Evolutionary conservation across 768 basidiomycete species (phyloP), one percentile per base, ranked within the genome.

Genomic region (Lactifluus pinguis): DNA sequence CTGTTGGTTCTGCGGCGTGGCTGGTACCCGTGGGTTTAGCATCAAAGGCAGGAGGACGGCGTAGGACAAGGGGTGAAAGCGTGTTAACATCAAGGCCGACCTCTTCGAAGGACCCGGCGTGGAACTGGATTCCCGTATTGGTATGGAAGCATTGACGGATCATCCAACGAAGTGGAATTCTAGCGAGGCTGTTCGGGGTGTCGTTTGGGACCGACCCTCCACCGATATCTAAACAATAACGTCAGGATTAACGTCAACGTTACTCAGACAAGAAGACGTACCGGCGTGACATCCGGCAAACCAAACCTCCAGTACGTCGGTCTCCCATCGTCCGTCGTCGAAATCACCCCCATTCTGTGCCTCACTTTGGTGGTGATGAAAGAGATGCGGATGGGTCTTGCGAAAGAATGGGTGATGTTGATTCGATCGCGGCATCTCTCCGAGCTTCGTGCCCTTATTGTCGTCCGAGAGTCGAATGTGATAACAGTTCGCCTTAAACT

Each of bases 251-350:
- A 51, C 9, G 32, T 34, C 45, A 29, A 15, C 36, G 41, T 30
- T 9, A 25, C 3, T 21, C 17, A 51, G 48, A 6, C 21, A 25
- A 15, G 15, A 34, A 34, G 29, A 72, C 78, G 32, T 65, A 87
- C 88, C 87, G 49, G 80, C 81, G 64, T 90, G 88, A 65, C 79
- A 82, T 0, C 89, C 89, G 4, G 87, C 71, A 66, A 91, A 92
- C 89, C 89, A 91, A 1, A 92, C 89, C 65, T 92, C 88, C 51
- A 81, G 76, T 4, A 88, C 81, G 60, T 89, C 73, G 1, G 88
- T 89, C 53, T 25, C 25, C 25, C 25, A 25, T 25, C 17, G 48
- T 48, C 13, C 38, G 42, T 25, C 69, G 62, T 76, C 70, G 54
- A 76, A 80, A 21, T 73, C 69, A 0, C 62, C 65, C 60, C 83